phyloP scores from a whole-genome alignment of 2,329 filamentous ascomycete genomes.

The Sclerotinia minor region DNA sequence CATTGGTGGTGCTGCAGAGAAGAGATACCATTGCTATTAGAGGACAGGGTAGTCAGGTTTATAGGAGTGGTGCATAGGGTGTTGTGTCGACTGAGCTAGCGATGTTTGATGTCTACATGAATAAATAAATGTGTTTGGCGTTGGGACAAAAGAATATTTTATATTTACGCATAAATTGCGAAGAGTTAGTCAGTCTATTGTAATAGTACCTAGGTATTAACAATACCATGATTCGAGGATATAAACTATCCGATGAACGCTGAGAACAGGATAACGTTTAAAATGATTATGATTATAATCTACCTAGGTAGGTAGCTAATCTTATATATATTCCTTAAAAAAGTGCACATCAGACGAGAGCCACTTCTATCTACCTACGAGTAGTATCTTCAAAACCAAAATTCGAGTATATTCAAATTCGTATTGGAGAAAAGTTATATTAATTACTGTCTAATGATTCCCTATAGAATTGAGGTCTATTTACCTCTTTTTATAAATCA shows the following conservation, averaged over 20 bases:
- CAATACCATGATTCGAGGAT: background rate
- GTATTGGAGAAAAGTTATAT: too few species aligned
- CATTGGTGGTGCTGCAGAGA: constrained; percentile 81
- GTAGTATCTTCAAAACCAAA: background rate
- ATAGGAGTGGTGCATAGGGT: constrained; percentile 66
- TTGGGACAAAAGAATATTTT: constrained; percentile 7
- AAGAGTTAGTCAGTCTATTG: background rate
- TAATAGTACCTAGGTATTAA: background rate
- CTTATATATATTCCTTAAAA: background rate
- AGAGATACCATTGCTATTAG: constrained; percentile 83
- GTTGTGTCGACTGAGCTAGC: background rate
- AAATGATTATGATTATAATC: background rate
- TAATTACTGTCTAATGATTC: too few species aligned
- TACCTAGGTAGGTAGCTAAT: background rate
- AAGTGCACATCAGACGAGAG: background rate
- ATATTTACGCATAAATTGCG: constrained; percentile 4
- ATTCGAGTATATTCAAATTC: too few species aligned
- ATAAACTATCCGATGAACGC: background rate
- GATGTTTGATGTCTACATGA: constrained; percentile 15
- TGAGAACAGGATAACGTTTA: background rate
- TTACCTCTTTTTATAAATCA: too few species aligned
- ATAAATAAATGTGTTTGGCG: constrained; percentile 16
- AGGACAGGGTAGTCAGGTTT: constrained; percentile 73
- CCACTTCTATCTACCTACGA: too few species aligned
- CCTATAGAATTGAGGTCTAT: too few species aligned